Evolutionary conservation across 2,329 filamentous ascomycete genomes (phyloP), one percentile per base, ranked within the genome.

Genomic region (Pleoardoris graminearum): DNA sequence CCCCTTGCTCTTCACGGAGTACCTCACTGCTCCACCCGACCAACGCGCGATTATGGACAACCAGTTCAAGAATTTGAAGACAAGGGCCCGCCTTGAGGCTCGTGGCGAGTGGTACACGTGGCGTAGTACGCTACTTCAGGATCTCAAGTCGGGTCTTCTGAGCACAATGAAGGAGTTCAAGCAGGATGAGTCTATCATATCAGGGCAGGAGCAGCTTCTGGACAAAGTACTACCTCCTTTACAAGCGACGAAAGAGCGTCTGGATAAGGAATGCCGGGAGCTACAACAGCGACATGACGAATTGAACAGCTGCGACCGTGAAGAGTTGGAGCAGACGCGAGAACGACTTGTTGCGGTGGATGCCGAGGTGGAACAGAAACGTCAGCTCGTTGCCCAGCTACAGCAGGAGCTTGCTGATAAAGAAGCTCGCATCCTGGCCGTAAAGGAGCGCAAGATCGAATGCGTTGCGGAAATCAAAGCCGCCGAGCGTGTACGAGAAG

Each of bases 21-120:
- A 99, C 70, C 85, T 95, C 58, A 86, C 87, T 8, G 93, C 93
- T 22, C 84, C 89, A 0, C 85, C 91, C 0, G 90, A 95, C 57
- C 86, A 96, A 69, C 91, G 90, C 66, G 76, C 85, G 3, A 81
- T 95, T 47, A 95, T 99, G 87, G 93, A 99, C 76, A 94, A 90
- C 60, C 92, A 97, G 69, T 94, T 99, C 79, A 94, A 96, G 73
- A 97, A 97, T 67, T 89, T 96, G 73, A 97, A 97, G 78, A 92
- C 91, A 0, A 89, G 96, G 71, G 91, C 93, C 14, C 85, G 94
- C 22, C 81, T 97, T 12, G 79, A 92, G 46, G 97, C 93, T 76
- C 97, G 97, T 70, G 91, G 90, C 51, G 92, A 94, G 79, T 99
- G 94, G 94, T 99, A 99, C 71, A 89, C 93, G 67, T 99, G 94